phyloP scores from a whole-genome alignment of 768 basidiomycete genomes.

The Mycena vitilis region DNA sequence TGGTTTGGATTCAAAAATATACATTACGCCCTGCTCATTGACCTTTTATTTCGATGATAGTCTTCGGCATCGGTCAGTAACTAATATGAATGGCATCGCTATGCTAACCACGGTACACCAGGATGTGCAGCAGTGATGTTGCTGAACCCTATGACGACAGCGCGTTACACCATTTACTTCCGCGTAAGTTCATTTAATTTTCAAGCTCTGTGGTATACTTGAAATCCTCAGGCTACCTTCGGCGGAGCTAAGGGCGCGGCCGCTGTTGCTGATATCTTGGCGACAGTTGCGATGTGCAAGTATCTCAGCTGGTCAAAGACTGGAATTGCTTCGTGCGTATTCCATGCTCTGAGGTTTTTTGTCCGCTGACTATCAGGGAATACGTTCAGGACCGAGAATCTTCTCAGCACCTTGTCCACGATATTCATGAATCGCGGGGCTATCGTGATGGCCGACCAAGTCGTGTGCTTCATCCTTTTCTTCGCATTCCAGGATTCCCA shows the following conservation, averaged over 20 bases:
- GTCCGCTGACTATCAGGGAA: neutral
- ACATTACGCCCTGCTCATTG: too few relatives aligned
- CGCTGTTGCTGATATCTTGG: conserved; percentile 25
- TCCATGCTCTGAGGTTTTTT: too few relatives aligned
- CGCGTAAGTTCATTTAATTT: neutral
- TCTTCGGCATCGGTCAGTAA: too few relatives aligned
- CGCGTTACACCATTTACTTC: conserved; percentile 22
- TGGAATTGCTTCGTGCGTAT: conserved; percentile 11
- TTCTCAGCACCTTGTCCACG: conserved; percentile 14
- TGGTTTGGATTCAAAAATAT: too few relatives aligned
- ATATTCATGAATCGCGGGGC: conserved; percentile 32
- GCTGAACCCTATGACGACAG: conserved; percentile 16
- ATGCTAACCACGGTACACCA: too few relatives aligned
- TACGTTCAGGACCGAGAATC: conserved; percentile 13
- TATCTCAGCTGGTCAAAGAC: conserved; percentile 21
- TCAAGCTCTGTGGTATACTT: too few relatives aligned
- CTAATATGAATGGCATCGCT: too few relatives aligned
- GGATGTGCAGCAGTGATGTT: too few relatives aligned
- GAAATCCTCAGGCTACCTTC: neutral
- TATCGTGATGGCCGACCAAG: conserved; percentile 24
- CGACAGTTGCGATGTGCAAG: conserved; percentile 22
- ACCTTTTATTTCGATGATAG: too few relatives aligned
- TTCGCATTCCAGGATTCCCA: conserved; percentile 25
- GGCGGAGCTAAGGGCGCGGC: conserved; percentile 24
- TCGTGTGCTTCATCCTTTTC: conserved; percentile 29